A percentile compares a stretch with the other conserved stretches of the same genome.
phyloP scores from a whole-genome alignment of 73 alveolate species.

The Tetrahymena elliotti region DNA sequence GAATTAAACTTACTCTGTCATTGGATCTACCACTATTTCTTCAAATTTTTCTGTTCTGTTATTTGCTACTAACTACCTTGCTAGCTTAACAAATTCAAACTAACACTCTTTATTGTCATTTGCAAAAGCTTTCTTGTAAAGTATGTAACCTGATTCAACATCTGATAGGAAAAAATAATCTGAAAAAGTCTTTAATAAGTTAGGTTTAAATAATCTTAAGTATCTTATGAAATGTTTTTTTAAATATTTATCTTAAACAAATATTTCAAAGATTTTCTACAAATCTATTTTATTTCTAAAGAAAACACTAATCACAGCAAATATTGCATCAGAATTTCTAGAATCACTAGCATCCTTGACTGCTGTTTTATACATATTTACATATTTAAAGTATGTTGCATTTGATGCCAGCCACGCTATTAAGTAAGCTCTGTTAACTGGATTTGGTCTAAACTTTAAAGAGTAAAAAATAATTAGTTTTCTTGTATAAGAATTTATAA shows the following conservation, averaged over 20 bases:
- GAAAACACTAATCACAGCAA: not conserved
- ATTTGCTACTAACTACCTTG: not conserved
- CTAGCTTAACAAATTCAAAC: not conserved
- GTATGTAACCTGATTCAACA: not conserved
- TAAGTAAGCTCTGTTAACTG: not conserved
- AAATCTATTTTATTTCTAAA: not conserved
- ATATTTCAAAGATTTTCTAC: not conserved
- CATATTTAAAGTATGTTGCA: not conserved
- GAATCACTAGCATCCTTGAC: not conserved
- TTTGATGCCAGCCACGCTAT: not conserved
- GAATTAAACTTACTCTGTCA: not conserved
- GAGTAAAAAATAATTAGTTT: too few relatives aligned
- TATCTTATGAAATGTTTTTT: not conserved
- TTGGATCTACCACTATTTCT: not conserved
- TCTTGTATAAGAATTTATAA: too few relatives aligned
- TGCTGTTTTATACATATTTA: not conserved
- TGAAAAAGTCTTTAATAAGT: not conserved
- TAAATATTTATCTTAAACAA: not conserved
- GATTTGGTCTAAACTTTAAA: not conserved
- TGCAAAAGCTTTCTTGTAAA: not conserved
- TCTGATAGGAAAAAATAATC: not conserved
- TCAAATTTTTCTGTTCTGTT: not conserved
- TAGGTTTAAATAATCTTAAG: not conserved
- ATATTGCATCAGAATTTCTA: not conserved
- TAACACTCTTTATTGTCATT: not conserved